Evolutionary conservation across 2,329 filamentous ascomycete genomes (phyloP).

Genomic region (Rutstroemia sp.): DNA sequence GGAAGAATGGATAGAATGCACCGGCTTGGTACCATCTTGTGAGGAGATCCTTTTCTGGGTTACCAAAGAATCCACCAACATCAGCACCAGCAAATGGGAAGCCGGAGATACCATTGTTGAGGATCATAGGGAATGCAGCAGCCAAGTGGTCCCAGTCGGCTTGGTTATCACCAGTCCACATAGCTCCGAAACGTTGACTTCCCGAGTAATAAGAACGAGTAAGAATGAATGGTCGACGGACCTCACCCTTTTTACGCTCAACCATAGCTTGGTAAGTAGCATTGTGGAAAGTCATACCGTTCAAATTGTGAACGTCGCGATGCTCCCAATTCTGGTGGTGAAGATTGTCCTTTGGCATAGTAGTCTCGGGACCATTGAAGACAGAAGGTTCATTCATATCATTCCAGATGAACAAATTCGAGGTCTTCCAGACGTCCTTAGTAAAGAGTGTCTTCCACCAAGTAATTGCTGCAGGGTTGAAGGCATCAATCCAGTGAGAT

Average conservation of each 20-base stretch:
- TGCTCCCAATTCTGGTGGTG: conserved; percentile 93
- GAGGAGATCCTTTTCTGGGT: conserved; percentile 85
- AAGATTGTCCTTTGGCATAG: conserved; percentile 97
- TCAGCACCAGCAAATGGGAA: conserved; percentile 94
- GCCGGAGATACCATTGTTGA: conserved; percentile 86
- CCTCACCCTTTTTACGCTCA: conserved; percentile 77
- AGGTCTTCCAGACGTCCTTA: conserved; percentile 82
- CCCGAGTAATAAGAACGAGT: conserved; percentile 91
- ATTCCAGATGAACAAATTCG: conserved; percentile 96
- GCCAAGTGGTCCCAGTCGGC: conserved; percentile 86
- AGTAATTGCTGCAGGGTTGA: conserved; percentile 81
- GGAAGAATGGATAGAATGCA: conserved; percentile 97
- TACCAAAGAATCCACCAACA: conserved; percentile 96
- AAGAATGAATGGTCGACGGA: conserved; percentile 81
- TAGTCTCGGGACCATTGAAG: conserved; percentile 96
- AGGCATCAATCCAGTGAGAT: conserved; percentile 92
- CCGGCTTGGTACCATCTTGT: conserved; percentile 96
- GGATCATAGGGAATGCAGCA: conserved; percentile 85
- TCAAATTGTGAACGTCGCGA: conserved; percentile 90
- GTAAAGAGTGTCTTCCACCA: conserved; percentile 92
- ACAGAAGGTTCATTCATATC: conserved; percentile 99
- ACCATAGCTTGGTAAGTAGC: conserved; percentile 82
- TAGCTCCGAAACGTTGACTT: conserved; percentile 81
- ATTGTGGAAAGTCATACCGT: conserved; percentile 92
- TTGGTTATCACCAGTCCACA: conserved; percentile 99